Conservation (phyloP, 495 filamentous ascomycete genomes). For the Podospora anserina region DNA sequence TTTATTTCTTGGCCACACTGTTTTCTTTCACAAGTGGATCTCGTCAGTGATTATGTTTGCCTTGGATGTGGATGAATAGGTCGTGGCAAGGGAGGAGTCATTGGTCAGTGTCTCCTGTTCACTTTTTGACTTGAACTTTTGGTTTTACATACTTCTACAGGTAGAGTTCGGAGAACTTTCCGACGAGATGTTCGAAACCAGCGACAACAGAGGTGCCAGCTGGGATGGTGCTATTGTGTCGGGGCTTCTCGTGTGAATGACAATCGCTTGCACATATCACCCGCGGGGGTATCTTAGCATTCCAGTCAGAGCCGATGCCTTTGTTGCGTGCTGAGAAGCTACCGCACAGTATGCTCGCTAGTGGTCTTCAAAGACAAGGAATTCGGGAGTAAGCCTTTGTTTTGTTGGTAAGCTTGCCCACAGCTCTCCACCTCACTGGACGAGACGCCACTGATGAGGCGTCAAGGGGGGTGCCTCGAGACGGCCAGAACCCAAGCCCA, state of each 20-base stretch:
- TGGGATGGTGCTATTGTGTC: neutral
- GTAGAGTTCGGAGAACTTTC: neutral
- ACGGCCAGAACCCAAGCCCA: neutral
- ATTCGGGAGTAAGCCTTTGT: slow-evolving; percentile 13
- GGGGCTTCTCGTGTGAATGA: neutral
- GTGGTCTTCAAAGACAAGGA: slow-evolving; percentile 10
- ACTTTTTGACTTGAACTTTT: neutral
- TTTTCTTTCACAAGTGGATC: slow-evolving; percentile 3
- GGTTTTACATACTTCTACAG: neutral
- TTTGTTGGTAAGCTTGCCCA: slow-evolving; percentile 1
- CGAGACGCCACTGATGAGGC: neutral
- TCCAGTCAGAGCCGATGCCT: neutral
- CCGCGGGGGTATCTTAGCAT: neutral
- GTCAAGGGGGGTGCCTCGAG: slow-evolving; percentile 6
- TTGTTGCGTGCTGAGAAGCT: neutral
- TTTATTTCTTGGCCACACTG: neutral
- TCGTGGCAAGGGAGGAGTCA: neutral
- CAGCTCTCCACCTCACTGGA: slow-evolving; percentile 4
- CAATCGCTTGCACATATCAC: neutral
- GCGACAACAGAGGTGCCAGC: neutral
- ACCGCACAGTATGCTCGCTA: slow-evolving; percentile 1
- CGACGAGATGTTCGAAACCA: neutral
- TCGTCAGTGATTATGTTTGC: neutral
- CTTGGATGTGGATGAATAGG: slow-evolving; percentile 1
- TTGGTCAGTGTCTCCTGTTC: neutral